These are phyloP conservation scores for Fusarium keratoplasticum DNA, from an alignment of 2,329 filamentous ascomycete genomes.

Conservation along the genomic window DNA sequence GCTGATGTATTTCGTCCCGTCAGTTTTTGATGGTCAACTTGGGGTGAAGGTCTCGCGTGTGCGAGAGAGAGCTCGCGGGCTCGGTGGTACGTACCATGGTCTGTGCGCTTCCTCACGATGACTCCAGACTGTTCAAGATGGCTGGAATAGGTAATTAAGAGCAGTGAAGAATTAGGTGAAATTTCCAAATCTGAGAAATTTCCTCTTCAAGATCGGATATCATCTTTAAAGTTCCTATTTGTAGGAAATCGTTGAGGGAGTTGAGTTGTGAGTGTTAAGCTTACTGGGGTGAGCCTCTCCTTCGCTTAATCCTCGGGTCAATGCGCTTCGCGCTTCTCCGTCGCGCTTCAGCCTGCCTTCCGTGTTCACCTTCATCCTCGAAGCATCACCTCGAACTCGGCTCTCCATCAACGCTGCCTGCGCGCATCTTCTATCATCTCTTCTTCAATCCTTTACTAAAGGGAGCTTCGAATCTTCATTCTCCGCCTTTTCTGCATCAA, in stretches of 20 bases:
- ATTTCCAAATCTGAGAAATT: background rate
- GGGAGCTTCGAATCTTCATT: background rate
- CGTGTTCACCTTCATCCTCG: background rate
- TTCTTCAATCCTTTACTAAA: background rate
- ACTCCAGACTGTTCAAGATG: background rate
- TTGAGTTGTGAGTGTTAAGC: background rate
- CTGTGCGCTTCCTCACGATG: background rate
- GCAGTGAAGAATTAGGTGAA: background rate
- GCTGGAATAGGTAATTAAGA: background rate
- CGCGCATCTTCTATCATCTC: background rate
- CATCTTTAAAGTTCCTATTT: background rate
- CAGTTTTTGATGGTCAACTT: background rate
- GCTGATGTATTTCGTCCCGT: background rate
- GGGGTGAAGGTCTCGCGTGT: background rate
- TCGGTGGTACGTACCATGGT: background rate
- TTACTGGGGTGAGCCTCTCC: background rate
- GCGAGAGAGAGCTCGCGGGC: background rate
- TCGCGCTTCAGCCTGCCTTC: background rate
- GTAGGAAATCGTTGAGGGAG: background rate
- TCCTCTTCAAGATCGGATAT: background rate
- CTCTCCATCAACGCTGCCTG: background rate
- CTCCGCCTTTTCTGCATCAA: background rate
- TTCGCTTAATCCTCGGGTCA: background rate
- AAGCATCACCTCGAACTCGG: background rate
- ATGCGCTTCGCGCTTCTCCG: background rate